These are phyloP conservation scores for Exophiala calicioides DNA, from an alignment of 2,329 filamentous ascomycete species.

Conservation along the genomic window DNA sequence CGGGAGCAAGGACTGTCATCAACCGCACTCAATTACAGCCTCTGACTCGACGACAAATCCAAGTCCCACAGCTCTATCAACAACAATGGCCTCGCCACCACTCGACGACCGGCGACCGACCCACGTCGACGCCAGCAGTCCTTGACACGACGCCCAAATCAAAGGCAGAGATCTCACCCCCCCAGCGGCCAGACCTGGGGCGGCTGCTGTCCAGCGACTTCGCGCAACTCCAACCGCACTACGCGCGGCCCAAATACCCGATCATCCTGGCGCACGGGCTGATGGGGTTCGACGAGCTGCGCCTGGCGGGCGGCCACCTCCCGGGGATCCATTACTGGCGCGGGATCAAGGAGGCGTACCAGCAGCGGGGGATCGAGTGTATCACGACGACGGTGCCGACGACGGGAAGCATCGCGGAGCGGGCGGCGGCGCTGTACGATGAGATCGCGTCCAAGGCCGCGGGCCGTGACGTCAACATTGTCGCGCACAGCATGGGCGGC, in stretches of 20 bases:
- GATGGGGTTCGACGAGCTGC: conserved; percentile 65
- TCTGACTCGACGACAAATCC: not conserved
- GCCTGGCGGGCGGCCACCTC: conserved; percentile 53
- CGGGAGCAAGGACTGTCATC: not conserved
- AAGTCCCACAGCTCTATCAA: not conserved
- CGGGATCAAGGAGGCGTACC: conserved; percentile 61
- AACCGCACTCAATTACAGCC: not conserved
- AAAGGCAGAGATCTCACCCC: conserved; percentile 18
- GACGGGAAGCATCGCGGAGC: conserved; percentile 59
- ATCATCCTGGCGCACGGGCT: conserved; percentile 67
- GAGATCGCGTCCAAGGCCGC: conserved; percentile 55
- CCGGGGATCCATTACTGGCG: conserved; percentile 66
- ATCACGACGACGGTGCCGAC: conserved; percentile 62
- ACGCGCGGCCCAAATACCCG: conserved; percentile 60
- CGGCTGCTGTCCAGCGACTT: conserved; percentile 62
- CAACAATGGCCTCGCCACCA: not conserved
- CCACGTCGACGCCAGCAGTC: not conserved
- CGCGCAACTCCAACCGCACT: conserved; percentile 58
- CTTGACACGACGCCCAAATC: conserved; percentile 1
- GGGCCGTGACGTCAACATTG: conserved; percentile 64
- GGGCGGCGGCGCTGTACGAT: conserved; percentile 55
- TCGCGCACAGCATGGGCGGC: conserved; percentile 62
- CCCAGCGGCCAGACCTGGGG: conserved; percentile 44
- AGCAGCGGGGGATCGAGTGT: conserved; percentile 59
- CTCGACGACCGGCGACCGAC: not conserved